Base-by-base conservation (phyloP, 2,329 filamentous ascomycete species). In the Ilyonectria destructans region DNA sequence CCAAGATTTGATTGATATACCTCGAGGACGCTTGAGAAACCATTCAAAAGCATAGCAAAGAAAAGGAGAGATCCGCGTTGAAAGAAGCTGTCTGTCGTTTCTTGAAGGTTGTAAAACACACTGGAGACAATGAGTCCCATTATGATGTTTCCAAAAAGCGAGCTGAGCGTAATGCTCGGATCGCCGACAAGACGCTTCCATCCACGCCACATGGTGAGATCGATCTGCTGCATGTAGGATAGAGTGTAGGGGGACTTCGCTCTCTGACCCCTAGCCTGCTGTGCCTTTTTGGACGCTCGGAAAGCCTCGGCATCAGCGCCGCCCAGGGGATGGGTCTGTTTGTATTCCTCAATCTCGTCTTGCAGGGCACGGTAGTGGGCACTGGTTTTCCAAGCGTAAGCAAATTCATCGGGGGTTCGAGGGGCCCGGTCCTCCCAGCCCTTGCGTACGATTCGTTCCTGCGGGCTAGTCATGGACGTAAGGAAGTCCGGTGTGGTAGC, bases 401-500 rank as follows among this genome's bases (percentile, higher is more conserved):
- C 80, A 33, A 82, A 82, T 15, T 82, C 81, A 15, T 82, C 79
- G 1, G 81, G 75, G 0, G 80, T 82, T 13, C 77, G 72, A 0
- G 81, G 81, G 0, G 80, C 78, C 0, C 70, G 72, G 8, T 71
- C 71, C 64, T 82, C 77, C 29, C 76, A 82, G 0, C 81, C 81
- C 0, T 73, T 71, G 29, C 75, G 73, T 0, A 80, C 68, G 21
- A 77, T 68, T 21, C 81, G 77, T 51, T 82, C 81, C 2, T 74
- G 68, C 0, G 80, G 77, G 26, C 76, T 80, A 0, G 85, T 87
- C 43, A 88, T 83, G 0, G 85, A 85, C 0, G 74, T 93, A n/a
- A 94, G 78, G 78, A 93, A 94, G 75, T 94, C 92, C 1, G 92
- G 89, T 1, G 91, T 93, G 0, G 92, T 94, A 72, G 90, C 82